Conservation (phyloP, 129 eudicot genomes). For the Ambrosia artemisiifolia region DNA sequence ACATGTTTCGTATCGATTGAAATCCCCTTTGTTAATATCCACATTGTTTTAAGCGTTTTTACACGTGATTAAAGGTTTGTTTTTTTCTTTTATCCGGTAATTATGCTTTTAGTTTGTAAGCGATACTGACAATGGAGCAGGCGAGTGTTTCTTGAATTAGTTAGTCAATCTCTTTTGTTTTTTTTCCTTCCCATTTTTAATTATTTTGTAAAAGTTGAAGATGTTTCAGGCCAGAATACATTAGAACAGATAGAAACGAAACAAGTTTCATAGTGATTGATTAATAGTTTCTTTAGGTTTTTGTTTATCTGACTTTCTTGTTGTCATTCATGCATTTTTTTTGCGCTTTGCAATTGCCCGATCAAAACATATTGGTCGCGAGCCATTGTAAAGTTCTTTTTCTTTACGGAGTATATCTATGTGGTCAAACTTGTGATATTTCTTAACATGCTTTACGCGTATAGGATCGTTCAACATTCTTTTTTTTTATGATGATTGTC, state of each 20-base stretch:
- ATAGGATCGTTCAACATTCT: too few species aligned
- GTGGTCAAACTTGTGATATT: too few species aligned
- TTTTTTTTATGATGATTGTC: too few species aligned
- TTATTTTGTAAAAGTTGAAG: conserved; percentile 23
- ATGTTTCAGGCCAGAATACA: conserved; percentile 8
- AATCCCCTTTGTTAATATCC: conserved; percentile 31
- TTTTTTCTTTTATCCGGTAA: conserved; percentile 18
- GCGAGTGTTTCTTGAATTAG: conserved; percentile 18
- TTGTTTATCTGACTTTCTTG: conserved; percentile 8
- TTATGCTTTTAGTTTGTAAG: conserved; percentile 28
- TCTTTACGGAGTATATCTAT: too few species aligned
- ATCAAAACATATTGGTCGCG: too few species aligned
- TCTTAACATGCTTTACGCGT: too few species aligned
- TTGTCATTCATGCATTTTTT: conserved; percentile 1
- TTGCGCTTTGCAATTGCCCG: neutral
- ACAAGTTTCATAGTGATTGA: conserved; percentile 26
- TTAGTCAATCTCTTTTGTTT: neutral
- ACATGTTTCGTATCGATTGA: conserved; percentile 67
- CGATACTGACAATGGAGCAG: conserved; percentile 26
- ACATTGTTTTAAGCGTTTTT: conserved; percentile 24
- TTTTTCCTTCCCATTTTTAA: neutral
- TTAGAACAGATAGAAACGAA: conserved; percentile 17
- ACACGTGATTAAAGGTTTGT: conserved; percentile 19
- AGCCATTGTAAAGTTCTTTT: too few species aligned
- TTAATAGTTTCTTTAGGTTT: conserved; percentile 12